A percentile compares a stretch with the other conserved stretches of the same genome.
phyloP scores from a whole-genome alignment of 1,284 basidiomycete species.

The Inonotus obliquus region DNA sequence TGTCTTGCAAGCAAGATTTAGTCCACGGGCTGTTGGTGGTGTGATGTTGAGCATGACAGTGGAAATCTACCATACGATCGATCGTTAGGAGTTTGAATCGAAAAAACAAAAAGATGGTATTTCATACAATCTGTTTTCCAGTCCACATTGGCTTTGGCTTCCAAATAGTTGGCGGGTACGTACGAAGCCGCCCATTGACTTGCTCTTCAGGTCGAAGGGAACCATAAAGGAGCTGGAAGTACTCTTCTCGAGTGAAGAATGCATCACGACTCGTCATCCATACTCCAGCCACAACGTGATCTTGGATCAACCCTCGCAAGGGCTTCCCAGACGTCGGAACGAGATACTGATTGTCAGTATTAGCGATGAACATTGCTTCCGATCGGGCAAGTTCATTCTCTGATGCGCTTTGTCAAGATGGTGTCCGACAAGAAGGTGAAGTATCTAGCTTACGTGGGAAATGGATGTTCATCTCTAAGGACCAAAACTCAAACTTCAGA shows the following conservation, averaged over 20 bases:
- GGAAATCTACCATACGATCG: slow-evolving; percentile 62
- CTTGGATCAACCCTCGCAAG: slow-evolving; percentile 96
- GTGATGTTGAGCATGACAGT: slow-evolving; percentile 92
- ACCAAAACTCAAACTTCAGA: slow-evolving; percentile 21
- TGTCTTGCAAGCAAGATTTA: slow-evolving; percentile 84
- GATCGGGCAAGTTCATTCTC: slow-evolving; percentile 92
- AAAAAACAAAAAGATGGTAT: neutral
- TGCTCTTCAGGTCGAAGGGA: slow-evolving; percentile 84
- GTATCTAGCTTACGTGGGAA: slow-evolving; percentile 75
- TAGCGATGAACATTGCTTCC: slow-evolving; percentile 92
- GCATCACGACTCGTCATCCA: slow-evolving; percentile 99
- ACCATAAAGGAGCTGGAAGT: slow-evolving; percentile 95
- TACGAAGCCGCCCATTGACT: slow-evolving; percentile 73
- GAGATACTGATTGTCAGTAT: slow-evolving; percentile 98
- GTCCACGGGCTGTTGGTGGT: slow-evolving; percentile 73
- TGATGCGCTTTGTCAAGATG: slow-evolving; percentile 27
- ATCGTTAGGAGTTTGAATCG: slow-evolving; percentile 7
- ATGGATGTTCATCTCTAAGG: slow-evolving; percentile 96
- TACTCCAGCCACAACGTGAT: slow-evolving; percentile 97
- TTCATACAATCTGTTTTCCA: slow-evolving; percentile 91
- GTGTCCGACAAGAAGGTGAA: slow-evolving; percentile 4
- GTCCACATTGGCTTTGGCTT: slow-evolving; percentile 93
- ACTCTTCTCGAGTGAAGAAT: slow-evolving; percentile 94
- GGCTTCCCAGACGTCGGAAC: slow-evolving; percentile 98
- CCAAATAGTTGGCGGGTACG: slow-evolving; percentile 89